Percentiles rank a stretch among this genome's conserved stretches.
These are phyloP conservation scores for Candolleomyces eurysporus DNA, from an alignment of 768 basidiomycete genomes.

Conservation along the genomic window DNA sequence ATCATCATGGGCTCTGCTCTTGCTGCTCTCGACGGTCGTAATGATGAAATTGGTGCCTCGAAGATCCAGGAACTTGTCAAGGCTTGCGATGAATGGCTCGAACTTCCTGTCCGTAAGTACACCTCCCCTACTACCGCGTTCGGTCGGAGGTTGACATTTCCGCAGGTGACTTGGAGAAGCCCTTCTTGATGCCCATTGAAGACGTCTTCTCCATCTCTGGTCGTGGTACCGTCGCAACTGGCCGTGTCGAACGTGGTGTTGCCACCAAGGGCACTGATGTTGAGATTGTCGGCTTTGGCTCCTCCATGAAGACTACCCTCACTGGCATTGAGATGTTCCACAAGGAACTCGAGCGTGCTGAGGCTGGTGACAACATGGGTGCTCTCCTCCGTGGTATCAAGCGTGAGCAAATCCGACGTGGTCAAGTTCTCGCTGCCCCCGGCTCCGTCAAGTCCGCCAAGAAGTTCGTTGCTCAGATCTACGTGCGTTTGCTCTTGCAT, in stretches of 20 bases:
- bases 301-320: constrained; percentile 82
- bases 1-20: constrained; percentile 97
- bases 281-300: constrained; percentile 87
- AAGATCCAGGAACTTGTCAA: constrained; percentile 83
- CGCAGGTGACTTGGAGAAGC: constrained; percentile 92
- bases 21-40: constrained; percentile 86
- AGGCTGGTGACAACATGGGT: constrained; percentile 99
- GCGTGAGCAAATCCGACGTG: constrained; percentile 92
- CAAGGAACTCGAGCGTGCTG: constrained; percentile 96
- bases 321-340: constrained; percentile 97
- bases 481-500: constrained; percentile 44
- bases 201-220: constrained; percentile 98
- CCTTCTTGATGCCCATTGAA: constrained; percentile 95
- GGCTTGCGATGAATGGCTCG: constrained; percentile 92
- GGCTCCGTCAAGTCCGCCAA: constrained; percentile 92
- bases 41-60: constrained; percentile 72
- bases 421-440: constrained; percentile 86
- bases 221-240: constrained; percentile 96
- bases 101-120: constrained; percentile 81
- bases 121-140: not conserved
- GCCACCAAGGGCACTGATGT: constrained; percentile 91
- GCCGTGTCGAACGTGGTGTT: constrained; percentile 91
- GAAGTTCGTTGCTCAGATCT: constrained; percentile 93
- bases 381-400: constrained; percentile 95
- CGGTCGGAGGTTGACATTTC: not conserved